Evolutionary conservation across 208 protist species (phyloP), one percentile per base, ranked within the genome.

Genomic region (Leishmania amazonensis): DNA sequence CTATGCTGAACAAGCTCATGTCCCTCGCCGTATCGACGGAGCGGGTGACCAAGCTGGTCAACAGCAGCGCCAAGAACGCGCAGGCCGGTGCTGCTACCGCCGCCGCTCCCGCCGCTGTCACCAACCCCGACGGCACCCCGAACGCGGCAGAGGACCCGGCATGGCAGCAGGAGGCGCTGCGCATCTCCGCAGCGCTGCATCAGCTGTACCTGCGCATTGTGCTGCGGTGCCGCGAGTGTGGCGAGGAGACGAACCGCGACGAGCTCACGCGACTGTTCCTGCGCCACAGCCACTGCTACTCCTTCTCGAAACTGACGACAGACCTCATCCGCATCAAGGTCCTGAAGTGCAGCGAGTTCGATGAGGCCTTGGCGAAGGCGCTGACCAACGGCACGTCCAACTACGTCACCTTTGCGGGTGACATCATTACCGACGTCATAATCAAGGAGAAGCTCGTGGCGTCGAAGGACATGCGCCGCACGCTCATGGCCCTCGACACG

Each of bases 271-370:
- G 92, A 24, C 76, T 96, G 6, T 96, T 96, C 79, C 81, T 97
- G 35, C 85, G 91, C 73, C 82, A 89, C 74, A 87, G 93, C 57
- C 83, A 88, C 65, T 85, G 90, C 57, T 97, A 89, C 86, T 80
- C 79, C 70, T 89, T 91, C 81, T 60, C 91, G 21, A 94, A 96
- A 74, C 85, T 97, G 31, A 90, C 86, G 24, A 76, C 83, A 2
- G 90, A 96, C 74, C 81, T 99, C 42, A 90, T 99, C 45, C 94
- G 94, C 79, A 91, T 97, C 62, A 90, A 92, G 54, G 85, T 99
- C 7, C 67, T 99, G n/a, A 90, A 96, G 72, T 87, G 94, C 53
- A 80, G 87, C 35, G 91, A 92, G 60, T 91, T 99, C 38, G 96
- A 99, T 81, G 88, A 93, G 11, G 93, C 92, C 40, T 89, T 99